Evolutionary conservation across 1,284 basidiomycete species (phyloP), one percentile per base, ranked within the genome.

Genomic region (Phenoliferia sp.): DNA sequence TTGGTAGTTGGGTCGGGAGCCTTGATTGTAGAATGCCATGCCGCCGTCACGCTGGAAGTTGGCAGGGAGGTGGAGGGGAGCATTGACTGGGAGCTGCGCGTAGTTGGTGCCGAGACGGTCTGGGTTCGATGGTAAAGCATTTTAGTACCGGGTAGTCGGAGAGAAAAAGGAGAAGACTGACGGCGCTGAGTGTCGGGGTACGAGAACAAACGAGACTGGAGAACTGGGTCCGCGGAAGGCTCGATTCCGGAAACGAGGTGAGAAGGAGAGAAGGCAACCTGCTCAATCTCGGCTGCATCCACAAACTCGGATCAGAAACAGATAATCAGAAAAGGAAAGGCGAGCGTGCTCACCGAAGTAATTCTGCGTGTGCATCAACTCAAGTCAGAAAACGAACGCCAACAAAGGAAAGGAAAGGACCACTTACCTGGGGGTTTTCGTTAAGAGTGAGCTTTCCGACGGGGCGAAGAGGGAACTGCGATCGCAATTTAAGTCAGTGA

Each of bases 141-240:
- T n/a, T n/a, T n/a, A n/a, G n/a, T n/a, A n/a, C 39, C 39, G 34
- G 7, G 31, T 35, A 33, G 32, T 5, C 12, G 15, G 33, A 17
- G 32, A 35, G 69, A 31, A 77, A 76, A 65, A 79, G 88, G 22
- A 44, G n/a, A n/a, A n/a, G n/a, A n/a, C n/a, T n/a, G n/a, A 12
- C 22, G 83, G 69, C 92, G 87, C 80, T 95, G 93, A 9, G 94
- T 91, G 79, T 96, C 94, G 5, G 92, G 90, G 84, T 97, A 97
- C 15, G 91, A 92, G 87, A 95, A 96, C 52, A 96, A 85, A 70
- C 94, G 90, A 33, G 89, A 89, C 80, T 96, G 94, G 71, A 96
- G 84, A 69, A 96, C 90, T 22, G 94, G 94, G 80, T 96, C 94
- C 44, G 87, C 85, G 22, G 89, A 88, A 39, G 92, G 85, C 82